Evolutionary conservation across 192 early-diverging fungal genomes (phyloP).

Genomic region (Coemansia sp.): DNA sequence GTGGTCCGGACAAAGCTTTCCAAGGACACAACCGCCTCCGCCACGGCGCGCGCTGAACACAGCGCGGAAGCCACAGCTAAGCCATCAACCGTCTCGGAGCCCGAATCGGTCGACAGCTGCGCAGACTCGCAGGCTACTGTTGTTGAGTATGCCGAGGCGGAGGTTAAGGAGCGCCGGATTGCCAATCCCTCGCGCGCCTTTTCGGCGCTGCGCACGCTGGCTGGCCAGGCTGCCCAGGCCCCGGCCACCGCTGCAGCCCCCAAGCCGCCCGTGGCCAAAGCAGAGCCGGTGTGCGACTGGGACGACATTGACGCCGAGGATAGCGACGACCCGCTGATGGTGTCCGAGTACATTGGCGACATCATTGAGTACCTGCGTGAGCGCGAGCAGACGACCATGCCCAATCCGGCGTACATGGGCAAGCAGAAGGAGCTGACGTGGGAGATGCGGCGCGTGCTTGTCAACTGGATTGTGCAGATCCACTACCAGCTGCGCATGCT

Average conservation of each 20-base stretch:
- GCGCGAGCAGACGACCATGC: constrained; percentile 71
- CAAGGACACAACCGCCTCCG: not conserved
- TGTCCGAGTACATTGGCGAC: constrained; percentile 89
- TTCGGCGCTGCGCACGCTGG: constrained; percentile 18
- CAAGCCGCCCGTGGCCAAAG: not conserved
- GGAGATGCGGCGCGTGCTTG: constrained; percentile 88
- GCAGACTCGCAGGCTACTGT: constrained; percentile 38
- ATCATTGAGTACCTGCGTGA: constrained; percentile 84
- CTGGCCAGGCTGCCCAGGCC: constrained; percentile 12
- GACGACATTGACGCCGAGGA: constrained; percentile 80
- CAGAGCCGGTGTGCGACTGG: constrained; percentile 43
- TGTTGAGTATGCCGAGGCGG: constrained; percentile 13
- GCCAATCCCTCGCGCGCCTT: constrained; percentile 40
- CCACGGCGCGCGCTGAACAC: not conserved
- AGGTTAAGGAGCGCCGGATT: constrained; percentile 19
- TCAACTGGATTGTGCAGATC: constrained; percentile 94
- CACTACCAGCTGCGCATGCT: constrained; percentile 86
- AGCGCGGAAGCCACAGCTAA: not conserved
- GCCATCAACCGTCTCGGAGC: constrained; percentile 1
- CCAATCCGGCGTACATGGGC: constrained; percentile 77
- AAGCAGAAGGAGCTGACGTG: constrained; percentile 81
- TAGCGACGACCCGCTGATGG: constrained; percentile 81
- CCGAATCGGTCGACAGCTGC: constrained; percentile 17
- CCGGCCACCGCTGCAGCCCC: not conserved
- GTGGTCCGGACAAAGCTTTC: constrained; percentile 22